Evolutionary conservation across 257 asterid species (phyloP).

Genomic region (Penstemon davidsonii): DNA sequence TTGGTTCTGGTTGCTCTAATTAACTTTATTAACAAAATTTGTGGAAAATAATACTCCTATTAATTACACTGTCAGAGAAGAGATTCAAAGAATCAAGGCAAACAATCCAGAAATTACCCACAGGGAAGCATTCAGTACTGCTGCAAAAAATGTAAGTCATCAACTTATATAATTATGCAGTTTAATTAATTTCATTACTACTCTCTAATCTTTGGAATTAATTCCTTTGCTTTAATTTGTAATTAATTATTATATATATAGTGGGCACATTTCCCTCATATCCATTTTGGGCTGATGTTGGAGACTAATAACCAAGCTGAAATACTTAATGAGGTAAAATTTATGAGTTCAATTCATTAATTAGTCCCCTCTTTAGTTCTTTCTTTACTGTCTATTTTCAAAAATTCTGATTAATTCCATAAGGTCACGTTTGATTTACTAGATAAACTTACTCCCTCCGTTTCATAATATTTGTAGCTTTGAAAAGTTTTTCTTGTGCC

Average conservation of each 20-base stretch:
- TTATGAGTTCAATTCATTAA: background rate
- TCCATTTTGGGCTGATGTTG: conserved; percentile 89
- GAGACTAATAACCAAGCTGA: conserved; percentile 64
- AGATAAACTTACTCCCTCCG: too few relatives aligned
- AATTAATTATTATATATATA: conserved; percentile 17
- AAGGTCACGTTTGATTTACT: background rate
- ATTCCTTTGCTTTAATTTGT: background rate
- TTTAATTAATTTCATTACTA: background rate
- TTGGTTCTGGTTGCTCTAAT: background rate
- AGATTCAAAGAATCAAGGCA: conserved; percentile 87
- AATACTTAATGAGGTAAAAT: conserved; percentile 38
- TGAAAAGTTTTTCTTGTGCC: too few relatives aligned
- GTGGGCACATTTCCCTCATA: conserved; percentile 98
- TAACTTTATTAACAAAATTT: background rate
- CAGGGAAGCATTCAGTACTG: conserved; percentile 92
- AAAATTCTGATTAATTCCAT: background rate
- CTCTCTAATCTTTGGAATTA: background rate
- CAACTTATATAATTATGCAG: background rate
- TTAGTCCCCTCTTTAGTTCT: background rate
- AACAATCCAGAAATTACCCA: conserved; percentile 84
- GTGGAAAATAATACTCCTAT: too few relatives aligned
- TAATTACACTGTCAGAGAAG: conserved; percentile 52
- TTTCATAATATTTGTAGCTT: too few relatives aligned
- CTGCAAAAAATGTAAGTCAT: conserved; percentile 79
- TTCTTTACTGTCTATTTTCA: background rate